Base-by-base conservation (phyloP, 306 rosid species). In the Purshia tridentata region DNA sequence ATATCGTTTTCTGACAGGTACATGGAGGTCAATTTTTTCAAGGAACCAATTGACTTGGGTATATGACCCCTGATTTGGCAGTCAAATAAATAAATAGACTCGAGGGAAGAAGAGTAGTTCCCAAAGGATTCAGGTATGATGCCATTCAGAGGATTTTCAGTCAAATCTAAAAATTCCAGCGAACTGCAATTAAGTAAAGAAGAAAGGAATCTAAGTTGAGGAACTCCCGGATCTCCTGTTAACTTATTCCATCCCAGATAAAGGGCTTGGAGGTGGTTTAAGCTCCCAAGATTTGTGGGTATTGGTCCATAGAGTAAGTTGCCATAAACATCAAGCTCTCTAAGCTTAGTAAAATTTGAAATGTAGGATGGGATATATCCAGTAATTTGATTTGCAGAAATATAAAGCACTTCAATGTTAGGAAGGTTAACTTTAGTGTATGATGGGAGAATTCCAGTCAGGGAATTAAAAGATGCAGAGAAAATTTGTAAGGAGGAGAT, bases 141-240 rank as follows among this genome's bases (percentile, higher is more conserved):
- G 12, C 61, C 61, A 56, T 56, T 19, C 1, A 56, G 15, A 20
- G 61, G 61, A 9, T 20, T 56, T 1, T 4, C 15, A 3, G 0
- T 1, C 39, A 56, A 9, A 19, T 0, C 1, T 4, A 56, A 3
- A 9, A 0, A 0, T 1, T 1, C 22, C 39, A 56, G 14, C 29
- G 29, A 23, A 23, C 29, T 23, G 29, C 2, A 23, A 23, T 23
- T 23, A 23, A 23, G 2, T 23, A 0, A 12, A 56, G 61, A 56
- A 20, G 61, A 20, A 56, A 56, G 61, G 39, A 56, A 56, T 9
- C 15, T 12, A 67, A 37, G 64, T 0, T 13, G 1, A 66, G 2
- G n/a, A 10, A 46, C 14, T 47, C 58, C 7, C 29, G 73, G 59
- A 6, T 46, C 61, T 5, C 40, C 61, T 0, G 15, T 56, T 22